Percentiles rank a stretch among this genome's conserved stretches.
Conservation (phyloP, 192 early-diverging fungal species). For the Backusella psychrophila region DNA sequence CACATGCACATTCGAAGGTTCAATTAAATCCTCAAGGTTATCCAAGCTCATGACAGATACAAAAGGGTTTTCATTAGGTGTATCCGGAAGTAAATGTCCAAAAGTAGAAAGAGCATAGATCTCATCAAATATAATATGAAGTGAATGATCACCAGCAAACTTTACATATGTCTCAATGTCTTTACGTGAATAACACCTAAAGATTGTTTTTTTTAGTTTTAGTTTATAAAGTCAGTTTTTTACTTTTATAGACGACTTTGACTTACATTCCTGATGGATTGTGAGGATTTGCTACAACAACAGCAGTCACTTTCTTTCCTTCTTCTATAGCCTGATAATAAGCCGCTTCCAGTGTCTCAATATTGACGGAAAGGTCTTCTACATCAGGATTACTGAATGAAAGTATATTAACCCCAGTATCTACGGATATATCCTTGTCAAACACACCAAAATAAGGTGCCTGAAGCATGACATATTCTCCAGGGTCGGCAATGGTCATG, state of each 20-base stretch:
- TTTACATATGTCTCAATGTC: constrained; percentile 52
- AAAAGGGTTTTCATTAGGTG: constrained; percentile 48
- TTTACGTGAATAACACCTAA: constrained; percentile 48
- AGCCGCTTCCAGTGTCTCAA: constrained; percentile 46
- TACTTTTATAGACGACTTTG: neutral
- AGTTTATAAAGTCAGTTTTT: neutral
- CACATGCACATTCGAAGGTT: constrained; percentile 62
- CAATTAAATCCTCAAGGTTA: constrained; percentile 45
- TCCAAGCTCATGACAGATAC: constrained; percentile 53
- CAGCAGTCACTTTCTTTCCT: constrained; percentile 45
- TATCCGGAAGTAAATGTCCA: constrained; percentile 21
- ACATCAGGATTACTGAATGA: constrained; percentile 44
- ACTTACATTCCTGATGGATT: constrained; percentile 68
- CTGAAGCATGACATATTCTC: constrained; percentile 73
- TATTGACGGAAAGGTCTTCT: constrained; percentile 32
- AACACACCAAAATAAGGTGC: constrained; percentile 79
- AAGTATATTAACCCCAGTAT: constrained; percentile 52
- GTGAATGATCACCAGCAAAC: constrained; percentile 59
- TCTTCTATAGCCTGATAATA: constrained; percentile 41
- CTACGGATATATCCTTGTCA: constrained; percentile 53
- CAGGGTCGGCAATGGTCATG: constrained; percentile 63
- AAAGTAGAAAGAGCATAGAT: constrained; percentile 75
- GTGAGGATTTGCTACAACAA: constrained; percentile 53
- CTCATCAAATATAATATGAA: constrained; percentile 80
- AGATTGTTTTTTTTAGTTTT: neutral